A percentile compares a stretch with the other conserved stretches of the same genome.
These are phyloP conservation scores for Brassica carinata DNA, from an alignment of 345 rosid species.

Conservation along the genomic window DNA sequence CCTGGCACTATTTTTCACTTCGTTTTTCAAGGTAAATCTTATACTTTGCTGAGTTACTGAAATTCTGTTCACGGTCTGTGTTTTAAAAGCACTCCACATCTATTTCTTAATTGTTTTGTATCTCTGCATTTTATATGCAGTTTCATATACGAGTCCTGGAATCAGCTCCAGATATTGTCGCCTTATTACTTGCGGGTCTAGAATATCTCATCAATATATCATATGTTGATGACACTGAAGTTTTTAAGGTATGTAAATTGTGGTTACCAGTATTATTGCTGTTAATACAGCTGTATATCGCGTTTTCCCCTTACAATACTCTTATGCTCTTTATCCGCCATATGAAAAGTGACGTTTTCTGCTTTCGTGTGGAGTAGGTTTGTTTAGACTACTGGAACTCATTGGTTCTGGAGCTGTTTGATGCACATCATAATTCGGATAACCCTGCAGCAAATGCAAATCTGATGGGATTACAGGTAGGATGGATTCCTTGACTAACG, in stretches of 20 bases:
- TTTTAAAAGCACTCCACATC: neutral
- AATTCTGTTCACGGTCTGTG: neutral
- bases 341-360: neutral
- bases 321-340: neutral
- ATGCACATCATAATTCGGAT: constrained; percentile 78
- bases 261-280: neutral
- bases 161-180: constrained; percentile 64
- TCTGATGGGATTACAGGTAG: constrained; percentile 89
- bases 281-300: neutral
- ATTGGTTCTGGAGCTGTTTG: constrained; percentile 88
- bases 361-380: constrained; percentile 53
- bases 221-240: constrained; percentile 98
- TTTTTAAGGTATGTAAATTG: constrained; percentile 77
- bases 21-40: constrained; percentile 80
- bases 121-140: constrained; percentile 46
- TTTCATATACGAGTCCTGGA: constrained; percentile 85
- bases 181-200: constrained; percentile 74
- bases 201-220: constrained; percentile 90
- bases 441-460: constrained; percentile 71
- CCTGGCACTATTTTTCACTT: constrained; percentile 93
- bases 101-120: neutral
- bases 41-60: constrained; percentile 3
- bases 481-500: constrained; percentile 18
- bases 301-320: neutral
- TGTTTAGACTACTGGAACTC: constrained; percentile 99